phyloP scores from a whole-genome alignment of 495 filamentous ascomycete genomes.

The Aspergillus heteromorphus region DNA sequence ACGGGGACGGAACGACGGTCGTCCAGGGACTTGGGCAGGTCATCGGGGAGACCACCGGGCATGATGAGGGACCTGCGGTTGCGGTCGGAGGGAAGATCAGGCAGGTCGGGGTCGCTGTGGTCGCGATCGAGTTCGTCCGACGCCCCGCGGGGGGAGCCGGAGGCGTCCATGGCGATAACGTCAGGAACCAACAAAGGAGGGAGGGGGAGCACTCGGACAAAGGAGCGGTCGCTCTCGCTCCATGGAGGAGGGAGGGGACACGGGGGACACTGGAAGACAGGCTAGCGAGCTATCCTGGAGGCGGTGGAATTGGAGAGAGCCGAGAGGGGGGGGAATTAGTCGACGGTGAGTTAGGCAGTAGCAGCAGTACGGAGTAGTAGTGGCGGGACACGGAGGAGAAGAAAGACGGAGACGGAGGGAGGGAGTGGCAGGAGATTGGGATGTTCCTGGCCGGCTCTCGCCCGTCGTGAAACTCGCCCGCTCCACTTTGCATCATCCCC shows the following conservation, averaged over 20 bases:
- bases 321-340: not conserved
- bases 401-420: constrained; percentile 1
- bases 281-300: not conserved
- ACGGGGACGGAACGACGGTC: constrained; percentile 67
- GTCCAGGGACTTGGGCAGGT: constrained; percentile 86
- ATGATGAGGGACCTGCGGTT: constrained; percentile 18
- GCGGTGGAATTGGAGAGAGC: not conserved
- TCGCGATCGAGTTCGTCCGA: constrained; percentile 32
- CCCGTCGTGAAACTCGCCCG: not conserved
- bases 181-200: constrained; percentile 13
- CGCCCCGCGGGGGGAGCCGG: constrained; percentile 33
- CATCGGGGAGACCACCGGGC: constrained; percentile 63
- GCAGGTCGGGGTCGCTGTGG: constrained; percentile 10
- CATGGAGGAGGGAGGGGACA: constrained; percentile 14
- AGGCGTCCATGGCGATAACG: constrained; percentile 30
- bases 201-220: constrained; percentile 7
- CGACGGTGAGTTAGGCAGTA: too few species aligned
- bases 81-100: constrained; percentile 14
- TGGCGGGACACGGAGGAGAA: not conserved
- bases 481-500: not conserved
- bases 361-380: constrained; percentile 5
- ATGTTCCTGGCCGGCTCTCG: constrained; percentile 9
- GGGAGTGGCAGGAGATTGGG: not conserved
- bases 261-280: not conserved
- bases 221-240: constrained; percentile 18